These are phyloP conservation scores for Fusarium liriodendri DNA, from an alignment of 2,329 filamentous ascomycete species.

Conservation along the genomic window DNA sequence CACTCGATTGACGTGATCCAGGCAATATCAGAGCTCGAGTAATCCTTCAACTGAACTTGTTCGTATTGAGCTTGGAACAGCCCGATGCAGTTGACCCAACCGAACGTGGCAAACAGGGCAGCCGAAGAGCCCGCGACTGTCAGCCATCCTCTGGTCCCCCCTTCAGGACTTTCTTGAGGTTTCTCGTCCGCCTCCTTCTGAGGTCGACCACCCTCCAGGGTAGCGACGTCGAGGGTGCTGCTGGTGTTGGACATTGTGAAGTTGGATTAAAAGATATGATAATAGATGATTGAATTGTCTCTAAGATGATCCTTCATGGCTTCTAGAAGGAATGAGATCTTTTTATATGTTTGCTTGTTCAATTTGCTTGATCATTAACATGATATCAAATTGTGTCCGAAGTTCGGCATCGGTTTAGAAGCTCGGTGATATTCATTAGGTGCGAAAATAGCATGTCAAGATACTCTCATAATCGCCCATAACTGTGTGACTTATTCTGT, in stretches of 20 bases:
- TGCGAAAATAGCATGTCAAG: not conserved
- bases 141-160: constrained; percentile 26
- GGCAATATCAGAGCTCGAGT: constrained; percentile 57
- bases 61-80: constrained; percentile 65
- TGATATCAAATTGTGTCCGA: not conserved
- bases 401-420: constrained; percentile 26
- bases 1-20: constrained; percentile 63
- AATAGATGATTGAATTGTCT: not conserved
- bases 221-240: constrained; percentile 13
- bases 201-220: constrained; percentile 21
- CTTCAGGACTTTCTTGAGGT: constrained; percentile 4
- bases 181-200: not conserved
- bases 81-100: constrained; percentile 48
- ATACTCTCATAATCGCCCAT: accelerated
- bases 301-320: not conserved
- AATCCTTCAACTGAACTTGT: constrained; percentile 52
- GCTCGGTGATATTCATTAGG: not conserved
- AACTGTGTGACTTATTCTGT: not conserved
- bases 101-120: constrained; percentile 39
- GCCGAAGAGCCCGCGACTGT: constrained; percentile 31
- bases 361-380: not conserved
- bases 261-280: not conserved
- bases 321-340: not conserved
- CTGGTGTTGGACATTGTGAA: constrained; percentile 7
- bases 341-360: not conserved